These are phyloP conservation scores for Termitomyces sp. DNA, from an alignment of 768 basidiomycete genomes.

Conservation along the genomic window DNA sequence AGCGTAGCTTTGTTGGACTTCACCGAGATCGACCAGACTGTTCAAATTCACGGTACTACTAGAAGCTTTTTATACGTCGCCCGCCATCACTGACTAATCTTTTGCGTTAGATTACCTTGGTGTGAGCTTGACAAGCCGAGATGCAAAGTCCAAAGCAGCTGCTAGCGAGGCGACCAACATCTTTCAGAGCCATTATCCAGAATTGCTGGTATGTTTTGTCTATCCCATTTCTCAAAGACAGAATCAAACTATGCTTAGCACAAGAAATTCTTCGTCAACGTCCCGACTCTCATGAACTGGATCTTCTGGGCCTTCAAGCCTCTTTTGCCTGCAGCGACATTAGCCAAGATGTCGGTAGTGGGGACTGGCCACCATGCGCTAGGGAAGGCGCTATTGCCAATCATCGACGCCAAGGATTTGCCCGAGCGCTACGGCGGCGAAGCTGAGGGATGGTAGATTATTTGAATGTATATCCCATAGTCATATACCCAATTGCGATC, in stretches of 20 bases:
- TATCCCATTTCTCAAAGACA: background rate
- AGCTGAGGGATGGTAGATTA: slow-evolving; percentile 48
- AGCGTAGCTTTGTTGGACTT: slow-evolving; percentile 67
- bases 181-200: slow-evolving; percentile 78
- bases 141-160: slow-evolving; percentile 74
- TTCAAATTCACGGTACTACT: slow-evolving; percentile 67
- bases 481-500: background rate
- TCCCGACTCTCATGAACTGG: slow-evolving; percentile 75
- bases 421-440: slow-evolving; percentile 73
- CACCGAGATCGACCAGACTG: slow-evolving; percentile 64
- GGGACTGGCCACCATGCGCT: slow-evolving; percentile 62
- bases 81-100: background rate
- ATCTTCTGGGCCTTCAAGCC: slow-evolving; percentile 85
- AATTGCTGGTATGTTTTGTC: slow-evolving; percentile 56
- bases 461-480: background rate
- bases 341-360: slow-evolving; percentile 80
- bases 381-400: slow-evolving; percentile 54
- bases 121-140: slow-evolving; percentile 61
- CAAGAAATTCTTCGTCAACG: slow-evolving; percentile 81
- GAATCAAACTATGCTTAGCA: slow-evolving; percentile 36
- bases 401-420: slow-evolving; percentile 56
- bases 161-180: slow-evolving; percentile 73
- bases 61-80: background rate
- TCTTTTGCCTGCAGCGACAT: slow-evolving; percentile 65
- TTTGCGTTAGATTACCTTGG: slow-evolving; percentile 66